These are phyloP conservation scores for Apiotrichum mycotoxinovorans DNA, from an alignment of 1,284 basidiomycete species.

Conservation along the genomic window DNA sequence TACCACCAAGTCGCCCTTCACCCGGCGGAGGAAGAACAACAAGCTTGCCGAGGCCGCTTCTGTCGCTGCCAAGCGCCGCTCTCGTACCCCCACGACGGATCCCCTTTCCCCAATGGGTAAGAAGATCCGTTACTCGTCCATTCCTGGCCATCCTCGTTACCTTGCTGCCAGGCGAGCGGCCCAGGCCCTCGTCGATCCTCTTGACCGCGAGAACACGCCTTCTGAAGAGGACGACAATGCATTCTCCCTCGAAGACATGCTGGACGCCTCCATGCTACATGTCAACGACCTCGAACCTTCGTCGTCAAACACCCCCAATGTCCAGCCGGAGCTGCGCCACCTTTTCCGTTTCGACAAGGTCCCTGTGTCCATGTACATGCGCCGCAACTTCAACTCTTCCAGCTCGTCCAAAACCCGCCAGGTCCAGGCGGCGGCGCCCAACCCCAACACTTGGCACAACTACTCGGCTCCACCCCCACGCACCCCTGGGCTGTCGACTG, in stretches of 20 bases:
- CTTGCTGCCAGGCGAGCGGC: conserved; percentile 35
- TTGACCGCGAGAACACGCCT: conserved; percentile 32
- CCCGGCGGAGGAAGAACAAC: conserved; percentile 32
- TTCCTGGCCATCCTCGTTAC: conserved; percentile 46
- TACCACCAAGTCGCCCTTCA: conserved; percentile 47
- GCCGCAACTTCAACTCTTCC: conserved; percentile 30
- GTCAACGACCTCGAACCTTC: conserved; percentile 24
- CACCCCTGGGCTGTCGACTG: conserved; percentile 6
- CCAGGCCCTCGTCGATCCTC: conserved; percentile 24
- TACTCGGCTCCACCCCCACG: conserved; percentile 2
- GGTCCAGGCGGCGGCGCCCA: not conserved
- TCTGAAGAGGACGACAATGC: conserved; percentile 25
- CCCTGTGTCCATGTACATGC: conserved; percentile 41
- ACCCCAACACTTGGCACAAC: not conserved
- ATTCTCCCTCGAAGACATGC: conserved; percentile 45
- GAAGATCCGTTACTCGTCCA: conserved; percentile 42
- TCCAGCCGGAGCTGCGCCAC: conserved; percentile 26
- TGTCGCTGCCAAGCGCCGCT: conserved; percentile 26
- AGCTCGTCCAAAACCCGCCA: not conserved
- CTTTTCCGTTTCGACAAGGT: conserved; percentile 45
- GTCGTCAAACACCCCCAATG: conserved; percentile 10
- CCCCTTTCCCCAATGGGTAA: conserved; percentile 33
- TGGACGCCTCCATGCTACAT: conserved; percentile 34
- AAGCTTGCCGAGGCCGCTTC: conserved; percentile 29
- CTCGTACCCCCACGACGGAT: conserved; percentile 20